Base-by-base conservation (phyloP, 352 stramenopile genomes). In the Halophytophthora batemanensis region DNA sequence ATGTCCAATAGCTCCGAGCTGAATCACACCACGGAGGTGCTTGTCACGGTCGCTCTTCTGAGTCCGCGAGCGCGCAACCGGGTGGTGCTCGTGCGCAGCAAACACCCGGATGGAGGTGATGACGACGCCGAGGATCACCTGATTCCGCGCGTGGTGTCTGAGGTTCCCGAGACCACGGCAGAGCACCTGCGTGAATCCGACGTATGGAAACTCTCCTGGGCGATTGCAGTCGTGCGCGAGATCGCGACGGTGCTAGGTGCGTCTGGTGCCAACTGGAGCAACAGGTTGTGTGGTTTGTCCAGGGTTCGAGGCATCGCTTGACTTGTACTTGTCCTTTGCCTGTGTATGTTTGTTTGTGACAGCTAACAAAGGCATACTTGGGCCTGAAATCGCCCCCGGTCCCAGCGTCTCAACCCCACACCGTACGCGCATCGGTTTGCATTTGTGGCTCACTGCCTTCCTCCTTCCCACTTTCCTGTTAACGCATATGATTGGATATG, bases 1-100 rank as follows among this genome's bases (percentile, higher is more conserved):
- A 71, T 83, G 19, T 71, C 63, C 3, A 86, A 77, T 18, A 86
- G 51, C 21, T 61, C 58, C 12, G 47, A 49, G 13, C 53, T 86
- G 7, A 62, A 82, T 21, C 67, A 84, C 45, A 63, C 54, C 11
- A 53, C 53, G 1, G 64, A 86, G 44, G 72, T 95, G 22, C 53
- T 97, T 1, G 50, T 97, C 22, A 97, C 89, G 7, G 71, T 96
- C 22, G 84, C 87, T 10, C 48, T 97, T 3, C 53, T 97, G 21
- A 64, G 74, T 23, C 74, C 74, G 19, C 56, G 56, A 6, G 74
- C 74, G 1, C 61, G 76, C 5, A 86, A 85, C 44, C 72, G 69
- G 6, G 55, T 87, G 7, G 44, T 74, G 1, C 68, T 86, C 1
- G 45, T 66, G 17, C 64, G 46, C 12, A 44, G 62, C 13, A 44